Evolutionary conservation across 306 rosid genomes (phyloP), one percentile per base, ranked within the genome.

Genomic region (Quercus engelmannii): DNA sequence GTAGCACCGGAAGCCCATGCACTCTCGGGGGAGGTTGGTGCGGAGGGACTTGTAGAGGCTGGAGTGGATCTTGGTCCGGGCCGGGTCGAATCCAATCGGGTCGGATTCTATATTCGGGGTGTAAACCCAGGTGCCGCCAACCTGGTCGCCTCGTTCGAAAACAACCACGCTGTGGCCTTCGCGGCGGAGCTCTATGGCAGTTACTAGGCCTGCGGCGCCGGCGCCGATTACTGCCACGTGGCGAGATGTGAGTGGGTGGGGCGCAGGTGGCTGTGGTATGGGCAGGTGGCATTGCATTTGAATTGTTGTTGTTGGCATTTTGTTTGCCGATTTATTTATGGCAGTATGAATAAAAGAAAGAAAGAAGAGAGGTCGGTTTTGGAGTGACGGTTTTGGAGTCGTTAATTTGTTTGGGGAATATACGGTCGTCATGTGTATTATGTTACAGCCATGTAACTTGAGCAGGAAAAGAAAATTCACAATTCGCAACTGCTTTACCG

Each of bases 201-300:
- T 86, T 2, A 87, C 90, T 0, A 93, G 74, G 5, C 98, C 98
- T 0, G 75, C 74, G 14, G 87, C 89, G 1, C 97, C 97, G 4
- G 93, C 97, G 1, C 97, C 97, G 41, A 93, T 86, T 1, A 93
- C 97, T 4, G 95, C 98, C 8, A 90, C 97, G 28, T 79, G 87
- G 78, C 94, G 86, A 41, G 46, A 41, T 41, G 46, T 41, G 46
- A 41, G 46, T 41, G 41, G 0, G 8, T 6, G 41, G 41, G 41
- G 41, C 41, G 41, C 41, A 35, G 41, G 41, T 35, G 46, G 12
- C 12, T 41, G 46, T 41, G 46, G 46, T 8, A 41, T 41, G 46
- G 46, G 46, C 3, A 41, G 46, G 12, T 41, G 12, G 46, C 46
- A 41, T 7, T 7, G 46, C 12, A 41, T 41, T 8, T 41, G 46